These are phyloP conservation scores for Suhomyces canberraensis DNA, from an alignment of 805 yeast species.

Conservation along the genomic window DNA sequence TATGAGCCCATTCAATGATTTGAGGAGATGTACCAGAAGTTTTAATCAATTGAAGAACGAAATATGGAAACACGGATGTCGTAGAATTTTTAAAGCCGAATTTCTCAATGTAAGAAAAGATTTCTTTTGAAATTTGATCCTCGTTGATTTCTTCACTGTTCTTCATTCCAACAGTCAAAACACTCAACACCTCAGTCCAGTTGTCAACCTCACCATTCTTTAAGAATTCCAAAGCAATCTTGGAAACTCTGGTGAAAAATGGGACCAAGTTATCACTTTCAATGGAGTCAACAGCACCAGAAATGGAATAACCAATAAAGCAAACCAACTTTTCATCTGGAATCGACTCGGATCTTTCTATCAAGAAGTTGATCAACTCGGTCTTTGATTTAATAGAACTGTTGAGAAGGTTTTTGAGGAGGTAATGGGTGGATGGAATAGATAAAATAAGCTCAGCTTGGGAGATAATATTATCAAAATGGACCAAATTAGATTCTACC, in stretches of 20 bases:
- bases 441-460: slow-evolving; percentile 8
- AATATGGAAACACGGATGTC: slow-evolving; percentile 23
- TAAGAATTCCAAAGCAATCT: slow-evolving; percentile 13
- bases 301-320: slow-evolving; percentile 18
- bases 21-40: slow-evolving; percentile 17
- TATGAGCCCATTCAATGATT: slow-evolving; percentile 51
- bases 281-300: background rate
- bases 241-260: slow-evolving; percentile 9
- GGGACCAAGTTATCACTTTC: slow-evolving; percentile 3
- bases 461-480: slow-evolving; percentile 5
- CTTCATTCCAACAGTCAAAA: slow-evolving; percentile 13
- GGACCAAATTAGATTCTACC: slow-evolving; percentile 9
- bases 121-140: slow-evolving; percentile 11
- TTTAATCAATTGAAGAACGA: slow-evolving; percentile 25
- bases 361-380: slow-evolving; percentile 9
- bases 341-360: slow-evolving; percentile 7
- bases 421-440: slow-evolving; percentile 8
- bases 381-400: slow-evolving; percentile 2
- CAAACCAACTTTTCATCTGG: slow-evolving; percentile 15
- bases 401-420: slow-evolving; percentile 15
- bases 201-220: background rate
- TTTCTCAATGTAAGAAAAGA: slow-evolving; percentile 19
- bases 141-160: slow-evolving; percentile 7
- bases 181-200: slow-evolving; percentile 18
- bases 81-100: slow-evolving; percentile 28